These are phyloP conservation scores for Penicillium longicatenatum DNA, from an alignment of 495 filamentous ascomycete genomes.

Conservation along the genomic window DNA sequence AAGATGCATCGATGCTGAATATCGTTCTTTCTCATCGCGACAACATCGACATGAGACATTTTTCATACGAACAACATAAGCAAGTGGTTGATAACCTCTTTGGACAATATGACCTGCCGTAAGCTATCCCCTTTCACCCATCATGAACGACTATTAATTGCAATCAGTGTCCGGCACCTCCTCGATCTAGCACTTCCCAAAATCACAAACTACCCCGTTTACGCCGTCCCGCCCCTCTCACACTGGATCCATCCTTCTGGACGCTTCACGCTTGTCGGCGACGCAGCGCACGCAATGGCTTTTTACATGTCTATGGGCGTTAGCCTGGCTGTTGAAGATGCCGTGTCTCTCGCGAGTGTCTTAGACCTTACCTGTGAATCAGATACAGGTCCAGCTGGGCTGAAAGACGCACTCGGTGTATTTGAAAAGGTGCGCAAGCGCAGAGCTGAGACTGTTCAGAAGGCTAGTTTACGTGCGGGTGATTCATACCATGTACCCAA, in stretches of 20 bases:
- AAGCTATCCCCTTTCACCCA: neutral
- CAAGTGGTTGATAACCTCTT: neutral
- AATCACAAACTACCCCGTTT: neutral
- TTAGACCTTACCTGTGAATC: neutral
- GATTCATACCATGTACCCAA: neutral
- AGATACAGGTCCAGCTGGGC: neutral
- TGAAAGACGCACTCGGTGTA: neutral
- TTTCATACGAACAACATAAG: neutral
- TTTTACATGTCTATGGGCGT: conserved; percentile 13
- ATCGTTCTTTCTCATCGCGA: neutral
- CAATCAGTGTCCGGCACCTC: neutral
- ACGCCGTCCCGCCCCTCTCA: neutral
- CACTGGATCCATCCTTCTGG: neutral
- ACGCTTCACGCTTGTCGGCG: conserved; percentile 6
- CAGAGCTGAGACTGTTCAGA: neutral
- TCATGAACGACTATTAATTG: neutral
- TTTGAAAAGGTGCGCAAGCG: neutral
- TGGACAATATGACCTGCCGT: neutral
- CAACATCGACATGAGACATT: neutral
- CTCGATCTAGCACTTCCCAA: neutral
- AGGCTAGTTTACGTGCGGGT: neutral
- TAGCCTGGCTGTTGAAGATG: neutral
- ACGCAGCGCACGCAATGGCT: conserved; percentile 11
- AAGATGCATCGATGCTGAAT: neutral
- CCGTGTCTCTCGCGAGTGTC: neutral